phyloP scores from a whole-genome alignment of 257 asterid species.

The Buddleja alternifolia region DNA sequence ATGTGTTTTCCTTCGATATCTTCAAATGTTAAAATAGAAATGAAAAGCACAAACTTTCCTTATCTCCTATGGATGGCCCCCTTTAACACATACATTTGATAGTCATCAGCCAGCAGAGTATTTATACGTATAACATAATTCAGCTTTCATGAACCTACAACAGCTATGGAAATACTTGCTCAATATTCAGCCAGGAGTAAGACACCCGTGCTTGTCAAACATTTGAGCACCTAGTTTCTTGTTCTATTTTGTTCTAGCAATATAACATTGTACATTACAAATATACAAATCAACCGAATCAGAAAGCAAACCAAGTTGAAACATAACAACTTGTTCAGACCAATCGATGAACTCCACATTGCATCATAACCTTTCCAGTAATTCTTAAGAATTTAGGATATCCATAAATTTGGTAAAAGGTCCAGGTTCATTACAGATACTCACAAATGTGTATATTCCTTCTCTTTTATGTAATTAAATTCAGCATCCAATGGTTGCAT shows the following conservation, averaged over 20 bases:
- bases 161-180: not conserved
- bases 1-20: not conserved
- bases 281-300: not conserved
- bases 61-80: not conserved
- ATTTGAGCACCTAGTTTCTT: not conserved
- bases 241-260: not conserved
- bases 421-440: no score
- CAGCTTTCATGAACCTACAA: not conserved
- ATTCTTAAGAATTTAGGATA: not conserved
- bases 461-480: not conserved
- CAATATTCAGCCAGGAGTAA: not conserved
- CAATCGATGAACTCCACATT: not conserved
- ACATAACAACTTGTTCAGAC: not conserved
- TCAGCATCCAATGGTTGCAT: not conserved
- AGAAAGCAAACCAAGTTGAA: not conserved
- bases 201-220: conserved; percentile 5
- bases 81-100: not conserved
- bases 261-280: not conserved
- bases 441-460: not conserved
- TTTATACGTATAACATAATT: not conserved
- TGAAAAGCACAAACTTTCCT: conserved; percentile 2
- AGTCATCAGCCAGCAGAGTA: not conserved
- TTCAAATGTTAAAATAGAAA: not conserved
- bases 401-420: not conserved
- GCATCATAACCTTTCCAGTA: not conserved